phyloP scores from a whole-genome alignment of 2,329 filamentous ascomycete species.

The Cordyceps tenuipes region DNA sequence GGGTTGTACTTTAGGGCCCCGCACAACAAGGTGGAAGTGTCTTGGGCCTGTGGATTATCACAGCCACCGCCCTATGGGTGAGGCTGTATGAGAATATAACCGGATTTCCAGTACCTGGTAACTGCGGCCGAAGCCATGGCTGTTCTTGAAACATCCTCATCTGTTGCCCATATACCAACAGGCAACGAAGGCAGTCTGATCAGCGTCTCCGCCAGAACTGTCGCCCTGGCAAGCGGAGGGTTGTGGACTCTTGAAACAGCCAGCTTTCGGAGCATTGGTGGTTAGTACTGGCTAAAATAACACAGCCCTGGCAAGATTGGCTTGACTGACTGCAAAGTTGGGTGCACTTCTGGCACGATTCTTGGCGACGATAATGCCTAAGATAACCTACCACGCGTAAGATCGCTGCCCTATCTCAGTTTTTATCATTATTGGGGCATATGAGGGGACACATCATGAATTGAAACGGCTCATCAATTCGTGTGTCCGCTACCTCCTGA shows the following conservation, averaged over 20 bases:
- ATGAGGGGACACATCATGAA: too few relatives aligned
- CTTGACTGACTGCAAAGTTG: too few relatives aligned
- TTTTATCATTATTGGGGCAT: too few relatives aligned
- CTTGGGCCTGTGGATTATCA: background rate
- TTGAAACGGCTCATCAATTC: too few relatives aligned
- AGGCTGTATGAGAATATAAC: background rate
- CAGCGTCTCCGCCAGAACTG: background rate
- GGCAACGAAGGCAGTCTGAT: conserved; percentile 2
- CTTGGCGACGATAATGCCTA: too few relatives aligned
- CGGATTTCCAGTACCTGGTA: background rate
- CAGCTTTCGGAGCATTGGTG: background rate
- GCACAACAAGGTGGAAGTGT: background rate
- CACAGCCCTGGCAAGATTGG: too few relatives aligned
- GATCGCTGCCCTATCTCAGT: too few relatives aligned
- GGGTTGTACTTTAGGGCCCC: background rate
- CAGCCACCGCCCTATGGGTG: background rate
- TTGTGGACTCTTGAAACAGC: background rate
- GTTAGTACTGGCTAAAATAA: too few relatives aligned
- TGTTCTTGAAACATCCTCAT: conserved; percentile 6
- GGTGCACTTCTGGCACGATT: too few relatives aligned
- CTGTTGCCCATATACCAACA: background rate
- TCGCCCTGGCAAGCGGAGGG: background rate
- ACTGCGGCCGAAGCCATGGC: background rate
- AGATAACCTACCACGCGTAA: too few relatives aligned
- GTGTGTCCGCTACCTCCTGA: too few relatives aligned